Conservation (phyloP, 768 basidiomycete species). For the Grammothele lineata region DNA sequence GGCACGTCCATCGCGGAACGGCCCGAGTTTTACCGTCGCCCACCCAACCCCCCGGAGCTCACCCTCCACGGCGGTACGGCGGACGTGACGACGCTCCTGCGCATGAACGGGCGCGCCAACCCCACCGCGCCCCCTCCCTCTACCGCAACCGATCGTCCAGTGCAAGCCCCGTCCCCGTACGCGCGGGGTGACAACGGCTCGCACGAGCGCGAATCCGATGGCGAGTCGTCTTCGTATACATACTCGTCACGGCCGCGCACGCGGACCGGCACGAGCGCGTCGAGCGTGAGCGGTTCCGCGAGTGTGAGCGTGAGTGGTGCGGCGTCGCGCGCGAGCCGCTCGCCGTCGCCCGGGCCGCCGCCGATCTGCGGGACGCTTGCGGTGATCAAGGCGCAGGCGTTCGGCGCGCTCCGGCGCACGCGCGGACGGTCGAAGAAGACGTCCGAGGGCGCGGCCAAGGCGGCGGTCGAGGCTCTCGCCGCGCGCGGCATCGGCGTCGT, state of each 20-base stretch:
- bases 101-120: conserved; percentile 30
- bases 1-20: conserved; percentile 49
- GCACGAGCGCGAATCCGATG: conserved; percentile 38
- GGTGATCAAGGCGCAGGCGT: conserved; percentile 88
- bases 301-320: too few species aligned
- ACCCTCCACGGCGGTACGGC: conserved; percentile 73
- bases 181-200: conserved; percentile 46
- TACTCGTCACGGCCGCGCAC: conserved; percentile 32
- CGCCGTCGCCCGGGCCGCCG: conserved; percentile 42
- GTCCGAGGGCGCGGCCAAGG: conserved; percentile 67
- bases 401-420: conserved; percentile 78
- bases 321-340: conserved; percentile 37
- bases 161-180: conserved; percentile 33
- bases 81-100: conserved; percentile 58
- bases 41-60: conserved; percentile 53
- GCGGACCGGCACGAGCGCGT: conserved; percentile 17
- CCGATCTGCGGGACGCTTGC: conserved; percentile 77
- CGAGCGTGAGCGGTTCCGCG: too few species aligned
- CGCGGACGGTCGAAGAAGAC: conserved; percentile 69
- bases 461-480: conserved; percentile 79
- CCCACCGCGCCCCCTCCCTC: conserved; percentile 44
- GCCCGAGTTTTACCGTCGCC: conserved; percentile 61
- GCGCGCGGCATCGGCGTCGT: conserved; percentile 64
- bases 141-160: conserved; percentile 44
- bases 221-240: conserved; percentile 41